Conservation (phyloP, 306 rosid species). For the Ochetophila trinervis region DNA sequence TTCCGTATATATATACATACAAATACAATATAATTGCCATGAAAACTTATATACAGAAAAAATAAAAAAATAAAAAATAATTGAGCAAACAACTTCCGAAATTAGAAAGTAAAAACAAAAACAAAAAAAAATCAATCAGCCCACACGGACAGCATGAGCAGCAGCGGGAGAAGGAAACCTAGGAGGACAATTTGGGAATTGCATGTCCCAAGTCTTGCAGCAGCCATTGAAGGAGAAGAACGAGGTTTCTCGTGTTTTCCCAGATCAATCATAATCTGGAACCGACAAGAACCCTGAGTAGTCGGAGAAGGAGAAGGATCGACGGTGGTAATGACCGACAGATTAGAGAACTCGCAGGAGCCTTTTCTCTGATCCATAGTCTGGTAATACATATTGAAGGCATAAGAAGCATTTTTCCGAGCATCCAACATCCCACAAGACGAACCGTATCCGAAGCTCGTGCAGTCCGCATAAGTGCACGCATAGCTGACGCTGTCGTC, state of each 20-base stretch:
- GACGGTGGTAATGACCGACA: conserved; percentile 36
- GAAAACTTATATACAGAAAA: background rate
- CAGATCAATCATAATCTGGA: conserved; percentile 78
- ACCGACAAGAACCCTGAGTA: conserved; percentile 38
- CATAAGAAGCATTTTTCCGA: conserved; percentile 72
- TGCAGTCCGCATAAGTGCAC: conserved; percentile 82
- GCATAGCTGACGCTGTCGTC: conserved; percentile 50
- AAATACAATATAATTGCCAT: background rate
- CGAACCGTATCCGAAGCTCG: conserved; percentile 61
- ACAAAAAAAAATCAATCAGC: background rate
- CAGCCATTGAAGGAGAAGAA: conserved; percentile 35
- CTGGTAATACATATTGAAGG: conserved; percentile 78
- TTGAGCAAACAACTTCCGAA: background rate
- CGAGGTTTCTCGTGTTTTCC: conserved; percentile 37
- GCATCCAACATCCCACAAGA: conserved; percentile 67
- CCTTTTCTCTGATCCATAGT: conserved; percentile 62
- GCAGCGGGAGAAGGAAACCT: conserved; percentile 28
- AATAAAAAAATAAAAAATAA: background rate
- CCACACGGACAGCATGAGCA: conserved; percentile 11
- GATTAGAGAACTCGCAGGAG: conserved; percentile 53
- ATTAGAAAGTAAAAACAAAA: background rate
- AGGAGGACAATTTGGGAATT: conserved; percentile 26
- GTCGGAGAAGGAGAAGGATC: conserved; percentile 61
- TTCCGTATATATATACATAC: too few relatives aligned
- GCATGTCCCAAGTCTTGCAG: conserved; percentile 15